Conservation (phyloP, 2,329 filamentous ascomycete species). For the Cladosporium cucumerinum region DNA sequence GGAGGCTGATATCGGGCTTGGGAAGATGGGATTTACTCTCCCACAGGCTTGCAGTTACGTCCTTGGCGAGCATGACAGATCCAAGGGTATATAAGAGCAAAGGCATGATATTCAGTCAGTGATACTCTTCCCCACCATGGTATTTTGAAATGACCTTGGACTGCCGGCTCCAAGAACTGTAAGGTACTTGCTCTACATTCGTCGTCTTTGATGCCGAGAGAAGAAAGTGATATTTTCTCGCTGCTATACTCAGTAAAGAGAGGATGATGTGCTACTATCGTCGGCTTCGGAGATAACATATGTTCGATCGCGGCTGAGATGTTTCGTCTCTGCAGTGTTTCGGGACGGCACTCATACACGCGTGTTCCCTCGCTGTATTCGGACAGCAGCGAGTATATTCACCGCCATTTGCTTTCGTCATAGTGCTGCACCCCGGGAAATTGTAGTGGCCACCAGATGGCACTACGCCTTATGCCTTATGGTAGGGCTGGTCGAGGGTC, state of each 20-base stretch:
- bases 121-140: not conserved
- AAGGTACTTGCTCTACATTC: not conserved
- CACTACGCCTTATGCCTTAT: slow-evolving; percentile 6
- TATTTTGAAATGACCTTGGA: too few species aligned
- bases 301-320: not conserved
- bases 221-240: not conserved
- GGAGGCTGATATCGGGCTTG: too few species aligned
- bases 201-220: not conserved
- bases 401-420: not conserved
- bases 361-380: not conserved
- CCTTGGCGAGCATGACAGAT: not conserved
- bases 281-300: not conserved
- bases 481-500: not conserved
- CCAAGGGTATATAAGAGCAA: not conserved
- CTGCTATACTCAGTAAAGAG: not conserved
- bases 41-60: not conserved
- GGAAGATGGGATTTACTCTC: too few species aligned
- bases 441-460: not conserved
- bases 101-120: not conserved
- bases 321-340: not conserved
- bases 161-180: not conserved
- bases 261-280: not conserved
- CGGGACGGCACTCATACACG: not conserved
- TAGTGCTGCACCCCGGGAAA: not conserved
- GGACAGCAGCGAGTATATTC: not conserved